These are phyloP conservation scores for Coriolopsis trogii DNA, from an alignment of 1,284 basidiomycete species.

Conservation along the genomic window DNA sequence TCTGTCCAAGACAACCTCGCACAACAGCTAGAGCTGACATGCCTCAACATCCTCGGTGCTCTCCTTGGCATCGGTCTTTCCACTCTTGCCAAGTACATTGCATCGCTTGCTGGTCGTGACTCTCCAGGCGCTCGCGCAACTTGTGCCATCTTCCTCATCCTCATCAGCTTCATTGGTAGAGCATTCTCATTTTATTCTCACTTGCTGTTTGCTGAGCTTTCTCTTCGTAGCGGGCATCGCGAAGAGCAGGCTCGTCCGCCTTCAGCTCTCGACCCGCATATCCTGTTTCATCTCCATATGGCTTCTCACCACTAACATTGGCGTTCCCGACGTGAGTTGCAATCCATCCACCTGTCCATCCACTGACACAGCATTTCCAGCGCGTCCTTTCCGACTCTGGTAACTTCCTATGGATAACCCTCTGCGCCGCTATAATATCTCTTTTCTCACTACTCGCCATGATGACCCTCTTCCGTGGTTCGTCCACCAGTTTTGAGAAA, in stretches of 20 bases:
- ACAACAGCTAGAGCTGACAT: conserved; percentile 49
- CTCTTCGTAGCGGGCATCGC: conserved; percentile 41
- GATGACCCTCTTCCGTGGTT: conserved; percentile 45
- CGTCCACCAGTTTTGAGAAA: conserved; percentile 46
- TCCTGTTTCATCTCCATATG: conserved; percentile 51
- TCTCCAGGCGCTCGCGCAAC: conserved; percentile 37
- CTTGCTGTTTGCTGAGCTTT: background rate
- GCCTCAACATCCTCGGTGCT: conserved; percentile 48
- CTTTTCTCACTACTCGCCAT: conserved; percentile 43
- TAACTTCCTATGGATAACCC: conserved; percentile 46
- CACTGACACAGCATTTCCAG: conserved; percentile 26
- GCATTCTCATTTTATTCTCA: conserved; percentile 1
- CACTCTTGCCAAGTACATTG: conserved; percentile 43
- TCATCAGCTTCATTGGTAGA: conserved; percentile 46
- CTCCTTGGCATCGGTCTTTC: conserved; percentile 46
- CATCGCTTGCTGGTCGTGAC: conserved; percentile 33
- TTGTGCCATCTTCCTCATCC: conserved; percentile 44
- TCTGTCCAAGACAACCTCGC: conserved; percentile 49
- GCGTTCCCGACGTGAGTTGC: conserved; percentile 32
- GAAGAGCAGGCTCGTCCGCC: conserved; percentile 49
- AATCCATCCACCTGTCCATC: too few relatives aligned
- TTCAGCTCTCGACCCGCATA: conserved; percentile 48
- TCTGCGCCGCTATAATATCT: conserved; percentile 44
- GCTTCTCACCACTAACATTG: conserved; percentile 45
- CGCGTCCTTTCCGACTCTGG: conserved; percentile 35